Conservation (phyloP, 2,329 filamentous ascomycete genomes). For the Mollisiaceae sp. region DNA sequence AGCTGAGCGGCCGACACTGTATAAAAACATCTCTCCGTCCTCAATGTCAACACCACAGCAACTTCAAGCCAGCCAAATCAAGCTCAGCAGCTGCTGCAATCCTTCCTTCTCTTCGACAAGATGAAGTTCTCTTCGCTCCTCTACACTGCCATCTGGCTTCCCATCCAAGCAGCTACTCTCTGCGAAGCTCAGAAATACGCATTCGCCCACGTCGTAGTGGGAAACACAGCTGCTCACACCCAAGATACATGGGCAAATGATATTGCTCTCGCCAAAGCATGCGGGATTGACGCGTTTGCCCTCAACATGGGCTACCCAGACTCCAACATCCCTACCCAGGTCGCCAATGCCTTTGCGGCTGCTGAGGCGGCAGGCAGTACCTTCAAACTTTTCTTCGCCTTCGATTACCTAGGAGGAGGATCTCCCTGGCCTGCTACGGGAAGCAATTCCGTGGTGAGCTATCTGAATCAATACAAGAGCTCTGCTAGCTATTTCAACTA, state of each 20-base stretch:
- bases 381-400: conserved; percentile 43
- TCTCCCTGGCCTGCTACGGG: conserved; percentile 36
- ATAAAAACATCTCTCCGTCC: neutral
- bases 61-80: neutral
- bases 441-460: conserved; percentile 34
- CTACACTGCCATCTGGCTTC: conserved; percentile 15
- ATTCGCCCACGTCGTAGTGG: conserved; percentile 43
- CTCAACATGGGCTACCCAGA: conserved; percentile 44
- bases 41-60: neutral
- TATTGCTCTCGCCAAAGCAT: conserved; percentile 42
- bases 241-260: conserved; percentile 41
- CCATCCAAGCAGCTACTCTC: conserved; percentile 12
- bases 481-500: conserved; percentile 46
- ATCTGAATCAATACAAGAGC: conserved; percentile 41
- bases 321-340: conserved; percentile 42
- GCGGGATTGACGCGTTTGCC: conserved; percentile 47
- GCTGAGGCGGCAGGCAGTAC: conserved; percentile 37
- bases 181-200: conserved; percentile 35
- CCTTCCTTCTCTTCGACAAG: neutral
- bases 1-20: conserved; percentile 2
- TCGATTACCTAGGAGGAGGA: conserved; percentile 43
- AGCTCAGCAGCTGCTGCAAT: neutral
- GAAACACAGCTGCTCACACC: conserved; percentile 42
- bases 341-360: conserved; percentile 43
- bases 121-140: conserved; percentile 27